phyloP scores from a whole-genome alignment of 768 basidiomycete species.

The Pleurotus platypus region DNA sequence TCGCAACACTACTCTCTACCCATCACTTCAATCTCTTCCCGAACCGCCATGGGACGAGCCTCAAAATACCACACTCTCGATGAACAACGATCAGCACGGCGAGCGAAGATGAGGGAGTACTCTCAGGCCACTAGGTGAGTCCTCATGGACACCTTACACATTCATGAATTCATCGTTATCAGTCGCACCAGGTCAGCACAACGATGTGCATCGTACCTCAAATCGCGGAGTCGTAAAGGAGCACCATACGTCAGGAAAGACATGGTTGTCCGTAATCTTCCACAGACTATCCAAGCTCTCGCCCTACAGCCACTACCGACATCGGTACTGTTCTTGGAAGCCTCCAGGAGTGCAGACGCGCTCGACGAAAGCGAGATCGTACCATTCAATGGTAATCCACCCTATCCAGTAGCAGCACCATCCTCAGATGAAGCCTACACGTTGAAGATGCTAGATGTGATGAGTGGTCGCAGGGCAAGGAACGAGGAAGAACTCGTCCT shows the following conservation, averaged over 20 bases:
- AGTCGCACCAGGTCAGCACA: too few relatives aligned
- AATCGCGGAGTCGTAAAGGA: background rate
- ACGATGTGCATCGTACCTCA: background rate
- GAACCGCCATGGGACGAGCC: background rate
- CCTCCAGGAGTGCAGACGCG: constrained; percentile 1
- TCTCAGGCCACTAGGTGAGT: background rate
- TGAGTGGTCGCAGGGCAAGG: constrained; percentile 2
- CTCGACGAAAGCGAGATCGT: constrained; percentile 4
- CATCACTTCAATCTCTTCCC: background rate
- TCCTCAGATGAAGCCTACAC: background rate
- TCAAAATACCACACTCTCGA: background rate
- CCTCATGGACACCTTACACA: background rate
- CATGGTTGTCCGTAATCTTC: background rate
- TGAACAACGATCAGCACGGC: background rate
- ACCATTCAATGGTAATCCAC: background rate
- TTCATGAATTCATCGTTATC: too few relatives aligned
- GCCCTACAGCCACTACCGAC: background rate
- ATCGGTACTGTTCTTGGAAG: constrained; percentile 5
- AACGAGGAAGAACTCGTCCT: background rate
- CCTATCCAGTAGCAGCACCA: background rate
- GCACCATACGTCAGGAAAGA: background rate
- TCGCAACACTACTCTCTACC: too few relatives aligned
- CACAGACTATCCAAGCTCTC: background rate
- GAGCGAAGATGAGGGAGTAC: too few relatives aligned
- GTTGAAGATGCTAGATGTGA: constrained; percentile 1